Evolutionary conservation across 2,329 filamentous ascomycete genomes (phyloP), one percentile per base, ranked within the genome.

Genomic region (Aspergillus puulaauensis): DNA sequence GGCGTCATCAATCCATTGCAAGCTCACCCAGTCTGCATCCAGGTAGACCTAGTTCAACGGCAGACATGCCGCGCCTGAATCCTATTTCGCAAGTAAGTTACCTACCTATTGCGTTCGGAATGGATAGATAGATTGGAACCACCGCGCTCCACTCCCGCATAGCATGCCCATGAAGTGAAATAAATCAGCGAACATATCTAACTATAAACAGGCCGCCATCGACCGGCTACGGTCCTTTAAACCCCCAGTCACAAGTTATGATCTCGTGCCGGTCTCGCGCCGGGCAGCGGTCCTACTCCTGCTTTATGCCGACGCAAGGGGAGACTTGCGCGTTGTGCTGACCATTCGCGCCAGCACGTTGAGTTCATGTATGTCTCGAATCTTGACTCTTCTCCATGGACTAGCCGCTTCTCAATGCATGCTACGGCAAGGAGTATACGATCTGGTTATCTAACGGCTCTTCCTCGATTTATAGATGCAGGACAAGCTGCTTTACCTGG

Each of bases 401-500:
- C 27, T 9, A 21, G 19, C 21, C 3, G 8, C 46, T 39, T 47
- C 15, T 44, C 39, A 48, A 21, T 52, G 6, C 14, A 24, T 6
- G 14, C 12, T 8, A 3, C 19, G 14, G 43, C 43, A 12, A 24
- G 43, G 21, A 27, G 5, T 24, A 23, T n/a, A 11, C 21, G 27
- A 31, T 11, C 27, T 31, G 15, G 35, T 15, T 37, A 37, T 37
- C 35, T 15, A 15, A 37, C 14, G 5, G 33, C 8, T 35, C 9
- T n/a, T n/a, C 5, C 1, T n/a, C 6, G 15, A 6, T 37, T n/a
- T 15, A 45, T 55, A 81, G 77, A 80, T 76, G 90, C 90, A n/a
- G 91, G 91, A 23, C 91, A 96, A 69, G 92, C 90, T 21, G 92
- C 92, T 35, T 86, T 96, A 54, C 91, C 92, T 0, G 91, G 91